Conservation (phyloP, 2,329 filamentous ascomycete genomes). For the Exophiala lecanii-corni region DNA sequence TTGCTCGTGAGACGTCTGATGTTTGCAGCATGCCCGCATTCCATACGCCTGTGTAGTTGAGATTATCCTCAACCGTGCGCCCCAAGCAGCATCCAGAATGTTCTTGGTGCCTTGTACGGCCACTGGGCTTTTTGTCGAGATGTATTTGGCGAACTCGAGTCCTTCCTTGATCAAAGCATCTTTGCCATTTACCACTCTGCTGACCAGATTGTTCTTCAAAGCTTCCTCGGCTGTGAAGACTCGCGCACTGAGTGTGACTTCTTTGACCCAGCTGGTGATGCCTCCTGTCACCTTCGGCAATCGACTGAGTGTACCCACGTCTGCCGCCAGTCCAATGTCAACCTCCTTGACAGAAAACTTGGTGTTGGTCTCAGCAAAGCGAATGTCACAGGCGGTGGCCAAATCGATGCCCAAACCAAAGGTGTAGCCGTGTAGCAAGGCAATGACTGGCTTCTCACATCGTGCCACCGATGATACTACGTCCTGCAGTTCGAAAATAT, state of each 20-base stretch:
- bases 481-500: slow-evolving; percentile 75
- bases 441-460: slow-evolving; percentile 89
- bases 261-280: slow-evolving; percentile 44
- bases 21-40: slow-evolving; percentile 81
- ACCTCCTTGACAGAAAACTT: slow-evolving; percentile 46
- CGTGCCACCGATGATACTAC: slow-evolving; percentile 71
- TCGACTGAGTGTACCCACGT: slow-evolving; percentile 44
- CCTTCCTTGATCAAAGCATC: slow-evolving; percentile 58
- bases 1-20: slow-evolving; percentile 66
- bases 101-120: slow-evolving; percentile 86
- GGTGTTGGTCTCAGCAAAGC: slow-evolving; percentile 35
- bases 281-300: slow-evolving; percentile 44
- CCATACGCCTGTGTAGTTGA: slow-evolving; percentile 84
- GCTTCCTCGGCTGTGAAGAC: slow-evolving; percentile 44
- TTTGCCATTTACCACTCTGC: slow-evolving; percentile 47
- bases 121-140: slow-evolving; percentile 80
- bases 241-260: slow-evolving; percentile 42
- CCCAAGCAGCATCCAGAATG: slow-evolving; percentile 73
- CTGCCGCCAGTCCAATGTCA: slow-evolving; percentile 47
- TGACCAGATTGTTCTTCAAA: slow-evolving; percentile 41
- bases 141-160: slow-evolving; percentile 57
- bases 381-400: slow-evolving; percentile 39
- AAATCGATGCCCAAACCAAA: slow-evolving; percentile 73
- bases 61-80: slow-evolving; percentile 74
- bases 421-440: slow-evolving; percentile 71